A percentile compares a stretch with the other conserved stretches of the same genome.
phyloP scores from a whole-genome alignment of 495 filamentous ascomycete genomes.

The Penicillium herquei region DNA sequence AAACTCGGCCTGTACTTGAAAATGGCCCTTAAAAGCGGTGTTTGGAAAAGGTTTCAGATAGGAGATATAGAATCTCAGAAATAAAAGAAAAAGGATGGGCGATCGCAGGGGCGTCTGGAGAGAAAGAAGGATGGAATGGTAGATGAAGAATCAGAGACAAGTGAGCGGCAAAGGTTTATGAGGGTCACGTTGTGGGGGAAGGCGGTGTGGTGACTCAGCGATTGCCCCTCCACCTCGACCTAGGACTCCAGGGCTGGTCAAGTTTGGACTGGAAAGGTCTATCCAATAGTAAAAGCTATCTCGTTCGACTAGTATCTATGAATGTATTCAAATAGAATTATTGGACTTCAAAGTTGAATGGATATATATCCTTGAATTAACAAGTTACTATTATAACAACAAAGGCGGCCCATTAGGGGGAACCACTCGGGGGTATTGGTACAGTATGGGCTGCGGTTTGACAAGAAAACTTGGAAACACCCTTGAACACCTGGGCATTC shows the following conservation, averaged over 20 bases:
- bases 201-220: conserved; percentile 38
- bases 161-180: conserved; percentile 42
- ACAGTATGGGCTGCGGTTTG: conserved; percentile 6
- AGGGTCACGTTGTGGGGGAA: conserved; percentile 36
- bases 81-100: conserved; percentile 12
- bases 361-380: background rate
- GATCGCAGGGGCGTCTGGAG: conserved; percentile 24
- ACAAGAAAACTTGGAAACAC: background rate
- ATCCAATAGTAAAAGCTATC: no score
- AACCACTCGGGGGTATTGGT: conserved; percentile 14
- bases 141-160: conserved; percentile 28
- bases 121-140: conserved; percentile 19
- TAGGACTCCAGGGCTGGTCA: no score
- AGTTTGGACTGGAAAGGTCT: no score
- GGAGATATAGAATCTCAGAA: conserved; percentile 41
- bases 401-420: no score
- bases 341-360: background rate
- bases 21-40: conserved; percentile 45
- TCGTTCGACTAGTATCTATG: no score
- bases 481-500: background rate
- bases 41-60: conserved; percentile 30
- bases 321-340: no score
- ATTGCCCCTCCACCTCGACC: background rate
- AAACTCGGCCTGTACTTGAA: conserved; percentile 66
- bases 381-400: conserved; percentile 7